Conservation (phyloP, 495 filamentous ascomycete species). For the Penicillium ucsense region DNA sequence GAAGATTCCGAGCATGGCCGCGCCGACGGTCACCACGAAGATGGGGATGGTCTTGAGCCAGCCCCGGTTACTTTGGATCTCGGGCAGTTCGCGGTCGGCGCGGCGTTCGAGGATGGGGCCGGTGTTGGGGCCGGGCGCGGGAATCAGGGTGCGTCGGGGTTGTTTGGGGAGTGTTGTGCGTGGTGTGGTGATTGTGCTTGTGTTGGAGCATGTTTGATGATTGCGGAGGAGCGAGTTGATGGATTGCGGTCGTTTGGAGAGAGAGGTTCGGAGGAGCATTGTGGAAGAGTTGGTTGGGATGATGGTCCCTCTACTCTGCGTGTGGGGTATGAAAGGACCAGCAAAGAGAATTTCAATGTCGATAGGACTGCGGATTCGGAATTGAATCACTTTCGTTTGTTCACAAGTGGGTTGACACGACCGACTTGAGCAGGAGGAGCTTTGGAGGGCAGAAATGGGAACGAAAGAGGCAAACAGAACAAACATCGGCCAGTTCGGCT, state of each 20-base stretch:
- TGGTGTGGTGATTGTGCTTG: too few species aligned
- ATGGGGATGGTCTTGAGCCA: conserved; percentile 49
- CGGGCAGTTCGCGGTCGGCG: conserved; percentile 69
- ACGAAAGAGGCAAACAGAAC: conserved; percentile 21
- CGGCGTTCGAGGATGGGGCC: conserved; percentile 74
- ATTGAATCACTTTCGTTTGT: too few species aligned
- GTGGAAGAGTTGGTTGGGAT: not conserved
- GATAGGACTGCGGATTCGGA: too few species aligned
- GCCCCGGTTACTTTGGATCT: conserved; percentile 21
- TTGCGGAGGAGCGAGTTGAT: conserved; percentile 3
- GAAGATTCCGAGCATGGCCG: conserved; percentile 75
- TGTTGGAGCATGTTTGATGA: too few species aligned
- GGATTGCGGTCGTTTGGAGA: conserved; percentile 10
- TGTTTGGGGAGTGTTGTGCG: too few species aligned
- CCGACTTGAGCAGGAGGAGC: too few species aligned
- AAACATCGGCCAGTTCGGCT: conserved; percentile 17
- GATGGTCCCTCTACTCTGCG: too few species aligned
- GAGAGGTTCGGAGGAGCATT: conserved; percentile 9
- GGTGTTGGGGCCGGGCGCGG: conserved; percentile 35
- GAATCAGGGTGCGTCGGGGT: conserved; percentile 35
- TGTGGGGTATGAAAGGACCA: not conserved
- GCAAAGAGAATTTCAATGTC: not conserved
- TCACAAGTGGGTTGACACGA: too few species aligned
- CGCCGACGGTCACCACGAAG: conserved; percentile 49
- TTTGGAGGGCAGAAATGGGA: not conserved